Evolutionary conservation across 768 basidiomycete genomes (phyloP).

Genomic region (Gloeophyllum trabeum): DNA sequence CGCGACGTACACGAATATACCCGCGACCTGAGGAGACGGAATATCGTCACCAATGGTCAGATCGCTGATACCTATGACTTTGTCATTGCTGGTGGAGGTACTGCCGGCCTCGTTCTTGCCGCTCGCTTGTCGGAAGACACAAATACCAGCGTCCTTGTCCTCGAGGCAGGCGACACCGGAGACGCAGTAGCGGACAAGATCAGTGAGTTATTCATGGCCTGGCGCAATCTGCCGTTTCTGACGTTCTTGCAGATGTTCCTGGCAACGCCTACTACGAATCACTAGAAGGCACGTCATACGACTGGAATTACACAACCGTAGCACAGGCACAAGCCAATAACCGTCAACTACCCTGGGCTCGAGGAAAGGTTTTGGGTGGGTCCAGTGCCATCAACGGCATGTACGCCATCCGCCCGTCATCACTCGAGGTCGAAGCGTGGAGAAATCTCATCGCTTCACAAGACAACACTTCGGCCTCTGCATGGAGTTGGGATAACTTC

Average conservation of each 20-base stretch:
- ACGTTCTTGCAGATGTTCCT: conserved; percentile 29
- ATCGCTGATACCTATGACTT: conserved; percentile 39
- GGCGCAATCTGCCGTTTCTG: not conserved
- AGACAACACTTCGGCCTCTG: conserved; percentile 16
- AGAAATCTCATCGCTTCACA: conserved; percentile 26
- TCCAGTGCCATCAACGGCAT: conserved; percentile 62
- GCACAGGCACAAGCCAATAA: conserved; percentile 32
- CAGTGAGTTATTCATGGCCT: conserved; percentile 15
- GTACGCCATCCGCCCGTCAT: conserved; percentile 47
- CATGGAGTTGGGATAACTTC: conserved; percentile 37
- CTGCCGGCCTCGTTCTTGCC: conserved; percentile 35
- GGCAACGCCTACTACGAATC: conserved; percentile 40
- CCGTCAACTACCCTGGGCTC: conserved; percentile 40
- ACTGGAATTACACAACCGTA: conserved; percentile 43
- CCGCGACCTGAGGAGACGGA: conserved; percentile 13
- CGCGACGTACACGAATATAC: conserved; percentile 7
- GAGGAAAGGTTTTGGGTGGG: conserved; percentile 61
- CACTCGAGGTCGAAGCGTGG: conserved; percentile 37
- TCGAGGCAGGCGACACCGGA: conserved; percentile 33
- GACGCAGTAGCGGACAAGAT: conserved; percentile 23
- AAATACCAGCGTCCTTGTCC: conserved; percentile 30
- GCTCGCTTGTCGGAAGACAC: conserved; percentile 32
- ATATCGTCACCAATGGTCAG: conserved; percentile 27
- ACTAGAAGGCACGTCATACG: conserved; percentile 33
- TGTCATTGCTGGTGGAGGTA: conserved; percentile 37